Percentiles rank a stretch among this genome's conserved stretches.
phyloP scores from a whole-genome alignment of 345 rosid genomes.

The Erucastrum elatum region DNA sequence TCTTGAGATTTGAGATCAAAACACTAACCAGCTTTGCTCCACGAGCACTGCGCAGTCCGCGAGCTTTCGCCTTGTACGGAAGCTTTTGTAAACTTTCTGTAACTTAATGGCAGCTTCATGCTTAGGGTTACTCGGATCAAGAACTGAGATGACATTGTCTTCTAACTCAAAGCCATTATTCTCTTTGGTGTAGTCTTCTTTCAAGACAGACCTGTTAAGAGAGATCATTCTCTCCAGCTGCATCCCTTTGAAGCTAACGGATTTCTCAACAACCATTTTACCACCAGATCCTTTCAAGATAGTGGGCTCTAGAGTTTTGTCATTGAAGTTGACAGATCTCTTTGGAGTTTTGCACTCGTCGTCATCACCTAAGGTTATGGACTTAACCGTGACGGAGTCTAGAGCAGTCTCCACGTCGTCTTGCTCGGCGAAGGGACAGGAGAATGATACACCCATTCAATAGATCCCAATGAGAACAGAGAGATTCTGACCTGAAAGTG shows the following conservation, averaged over 20 bases:
- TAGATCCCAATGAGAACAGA: conserved; percentile 13
- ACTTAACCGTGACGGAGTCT: conserved; percentile 73
- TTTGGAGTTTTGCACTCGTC: conserved; percentile 55
- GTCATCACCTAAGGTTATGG: conserved; percentile 70
- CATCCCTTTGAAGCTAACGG: conserved; percentile 68
- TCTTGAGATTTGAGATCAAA: neutral
- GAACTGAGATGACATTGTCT: conserved; percentile 28
- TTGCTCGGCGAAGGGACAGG: conserved; percentile 62
- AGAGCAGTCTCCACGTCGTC: conserved; percentile 59
- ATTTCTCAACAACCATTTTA: conserved; percentile 67
- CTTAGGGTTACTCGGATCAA: conserved; percentile 60
- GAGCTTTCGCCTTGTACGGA: conserved; percentile 86
- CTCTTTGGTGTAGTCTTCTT: conserved; percentile 17
- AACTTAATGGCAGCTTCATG: conserved; percentile 82
- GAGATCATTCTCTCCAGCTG: conserved; percentile 60
- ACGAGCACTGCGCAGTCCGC: conserved; percentile 94
- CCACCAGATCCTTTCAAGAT: conserved; percentile 80
- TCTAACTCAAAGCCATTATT: conserved; percentile 22
- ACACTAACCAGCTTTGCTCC: conserved; percentile 79
- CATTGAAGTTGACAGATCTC: conserved; percentile 68
- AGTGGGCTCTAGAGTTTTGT: conserved; percentile 52
- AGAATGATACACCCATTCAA: conserved; percentile 66
- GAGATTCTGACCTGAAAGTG: conserved; percentile 18
- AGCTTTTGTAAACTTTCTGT: conserved; percentile 93
- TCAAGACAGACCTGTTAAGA: conserved; percentile 29